phyloP scores from a whole-genome alignment of 345 rosid species.

The Reutealis trisperma region DNA sequence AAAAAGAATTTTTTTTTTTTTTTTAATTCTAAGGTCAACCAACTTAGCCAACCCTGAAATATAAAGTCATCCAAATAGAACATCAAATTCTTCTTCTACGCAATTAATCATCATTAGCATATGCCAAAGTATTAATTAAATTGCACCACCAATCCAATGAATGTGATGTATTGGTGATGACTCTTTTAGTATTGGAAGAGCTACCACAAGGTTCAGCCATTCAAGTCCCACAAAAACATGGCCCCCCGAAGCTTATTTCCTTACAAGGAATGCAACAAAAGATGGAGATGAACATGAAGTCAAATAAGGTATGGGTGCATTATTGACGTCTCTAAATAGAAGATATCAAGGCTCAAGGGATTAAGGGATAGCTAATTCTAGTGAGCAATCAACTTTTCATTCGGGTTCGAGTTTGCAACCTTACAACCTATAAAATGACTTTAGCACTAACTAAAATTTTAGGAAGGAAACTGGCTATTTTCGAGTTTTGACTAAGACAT shows the following conservation, averaged over 20 bases:
- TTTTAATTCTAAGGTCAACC: neutral
- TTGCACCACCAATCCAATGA: neutral
- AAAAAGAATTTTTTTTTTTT: too few species aligned
- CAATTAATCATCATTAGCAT: neutral
- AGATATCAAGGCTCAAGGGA: neutral
- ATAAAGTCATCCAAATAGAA: neutral
- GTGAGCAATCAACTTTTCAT: neutral
- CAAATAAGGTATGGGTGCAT: neutral
- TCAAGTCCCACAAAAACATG: slow-evolving; percentile 10
- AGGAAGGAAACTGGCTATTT: neutral
- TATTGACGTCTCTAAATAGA: neutral
- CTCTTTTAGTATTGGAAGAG: neutral
- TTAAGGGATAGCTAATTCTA: neutral
- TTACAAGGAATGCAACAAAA: neutral
- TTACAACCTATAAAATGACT: too few species aligned
- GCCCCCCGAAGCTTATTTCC: neutral
- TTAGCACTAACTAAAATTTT: neutral
- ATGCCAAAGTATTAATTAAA: neutral
- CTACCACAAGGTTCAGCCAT: neutral
- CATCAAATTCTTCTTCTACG: neutral
- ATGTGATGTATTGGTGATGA: neutral
- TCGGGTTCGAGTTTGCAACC: too few species aligned
- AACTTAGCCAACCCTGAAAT: neutral
- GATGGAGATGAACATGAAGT: neutral
- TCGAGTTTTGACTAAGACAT: neutral